These are phyloP conservation scores for Pseudocercospora musae DNA, from an alignment of 2,329 filamentous ascomycete genomes.

Conservation along the genomic window DNA sequence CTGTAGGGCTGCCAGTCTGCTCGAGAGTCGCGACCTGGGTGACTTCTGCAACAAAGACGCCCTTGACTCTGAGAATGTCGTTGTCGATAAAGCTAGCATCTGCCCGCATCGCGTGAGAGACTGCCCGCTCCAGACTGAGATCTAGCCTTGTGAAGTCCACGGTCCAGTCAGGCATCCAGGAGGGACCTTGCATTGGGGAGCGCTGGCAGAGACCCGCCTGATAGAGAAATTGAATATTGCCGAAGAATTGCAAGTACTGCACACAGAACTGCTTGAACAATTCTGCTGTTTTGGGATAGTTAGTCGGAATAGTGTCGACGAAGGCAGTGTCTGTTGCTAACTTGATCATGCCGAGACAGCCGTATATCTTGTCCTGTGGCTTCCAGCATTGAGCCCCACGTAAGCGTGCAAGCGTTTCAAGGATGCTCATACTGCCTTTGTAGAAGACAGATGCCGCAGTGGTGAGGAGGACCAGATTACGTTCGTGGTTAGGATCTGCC, in stretches of 20 bases:
- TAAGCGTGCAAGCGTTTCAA: not conserved
- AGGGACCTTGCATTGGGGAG: slow-evolving; percentile 3
- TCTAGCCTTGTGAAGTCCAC: not conserved
- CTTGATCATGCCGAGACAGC: slow-evolving; percentile 11
- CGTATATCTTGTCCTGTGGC: slow-evolving; percentile 14
- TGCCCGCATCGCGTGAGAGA: slow-evolving; percentile 4
- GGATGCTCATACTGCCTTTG: slow-evolving; percentile 1
- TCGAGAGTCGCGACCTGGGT: not conserved
- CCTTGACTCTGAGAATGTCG: slow-evolving; percentile 1
- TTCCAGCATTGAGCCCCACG: slow-evolving; percentile 1
- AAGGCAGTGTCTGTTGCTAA: not conserved
- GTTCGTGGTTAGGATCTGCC: not conserved
- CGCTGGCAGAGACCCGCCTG: slow-evolving; percentile 8
- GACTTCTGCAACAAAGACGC: slow-evolving; percentile 4
- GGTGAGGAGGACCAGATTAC: not conserved
- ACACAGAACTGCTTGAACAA: slow-evolving; percentile 9
- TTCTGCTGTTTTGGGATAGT: not conserved
- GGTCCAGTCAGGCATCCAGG: slow-evolving; percentile 13
- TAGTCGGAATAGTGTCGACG: slow-evolving; percentile 2
- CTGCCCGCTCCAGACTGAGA: slow-evolving; percentile 3
- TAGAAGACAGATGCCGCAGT: slow-evolving; percentile 4
- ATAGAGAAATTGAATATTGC: slow-evolving; percentile 2
- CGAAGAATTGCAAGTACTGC: not conserved
- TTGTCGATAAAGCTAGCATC: not conserved
- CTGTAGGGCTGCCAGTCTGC: not conserved